Conservation (phyloP, 257 asterid genomes). For the Nicotiana otophora region DNA sequence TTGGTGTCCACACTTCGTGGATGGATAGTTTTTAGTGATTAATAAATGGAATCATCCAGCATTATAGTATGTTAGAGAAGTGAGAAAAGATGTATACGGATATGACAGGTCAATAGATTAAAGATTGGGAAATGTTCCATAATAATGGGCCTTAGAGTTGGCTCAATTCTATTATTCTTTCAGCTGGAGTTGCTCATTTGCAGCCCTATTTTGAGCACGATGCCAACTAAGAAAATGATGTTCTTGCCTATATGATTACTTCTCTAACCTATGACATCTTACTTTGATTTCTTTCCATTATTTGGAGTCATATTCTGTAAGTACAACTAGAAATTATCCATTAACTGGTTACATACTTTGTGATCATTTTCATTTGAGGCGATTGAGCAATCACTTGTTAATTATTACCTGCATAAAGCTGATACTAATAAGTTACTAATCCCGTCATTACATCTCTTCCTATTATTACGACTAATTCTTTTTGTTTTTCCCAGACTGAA, state of each 20-base stretch:
- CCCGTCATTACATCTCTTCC: not conserved
- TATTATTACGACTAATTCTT: conserved; percentile 7
- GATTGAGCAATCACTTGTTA: not conserved
- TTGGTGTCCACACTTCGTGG: too few species aligned
- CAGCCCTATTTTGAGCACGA: not conserved
- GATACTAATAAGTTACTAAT: not conserved
- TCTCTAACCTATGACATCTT: not conserved
- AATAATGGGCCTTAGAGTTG: not conserved
- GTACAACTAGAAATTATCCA: not conserved
- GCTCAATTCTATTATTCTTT: not conserved
- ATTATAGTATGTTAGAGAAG: too few species aligned
- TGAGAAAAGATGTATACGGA: too few species aligned
- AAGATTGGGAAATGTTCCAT: too few species aligned
- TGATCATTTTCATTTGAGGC: not conserved
- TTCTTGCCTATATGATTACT: not conserved
- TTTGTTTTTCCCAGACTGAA: conserved; percentile 59
- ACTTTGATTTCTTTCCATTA: not conserved
- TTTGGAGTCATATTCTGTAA: not conserved
- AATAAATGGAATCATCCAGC: too few species aligned
- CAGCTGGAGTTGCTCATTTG: not conserved
- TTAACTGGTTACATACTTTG: not conserved
- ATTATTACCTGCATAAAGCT: not conserved
- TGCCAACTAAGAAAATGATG: not conserved
- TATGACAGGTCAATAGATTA: too few species aligned
- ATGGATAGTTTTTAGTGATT: too few species aligned